Conservation (phyloP, 2,329 filamentous ascomycete genomes). For the Diplodia sapinea region DNA sequence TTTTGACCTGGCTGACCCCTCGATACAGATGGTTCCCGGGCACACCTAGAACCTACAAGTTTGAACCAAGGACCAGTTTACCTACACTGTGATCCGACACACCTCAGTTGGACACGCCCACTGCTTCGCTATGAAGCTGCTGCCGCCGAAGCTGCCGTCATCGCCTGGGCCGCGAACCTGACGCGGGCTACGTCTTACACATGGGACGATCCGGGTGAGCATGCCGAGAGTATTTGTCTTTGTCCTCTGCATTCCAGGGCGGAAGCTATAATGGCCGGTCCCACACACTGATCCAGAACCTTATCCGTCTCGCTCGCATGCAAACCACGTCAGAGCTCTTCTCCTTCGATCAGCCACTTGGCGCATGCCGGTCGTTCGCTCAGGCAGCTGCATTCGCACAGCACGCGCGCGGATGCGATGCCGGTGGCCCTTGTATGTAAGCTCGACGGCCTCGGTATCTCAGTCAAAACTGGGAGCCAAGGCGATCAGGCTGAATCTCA, state of each 20-base stretch:
- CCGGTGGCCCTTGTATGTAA: not conserved
- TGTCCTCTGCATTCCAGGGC: conserved; percentile 17
- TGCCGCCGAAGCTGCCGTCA: not conserved
- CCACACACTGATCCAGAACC: conserved; percentile 21
- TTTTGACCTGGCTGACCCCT: not conserved
- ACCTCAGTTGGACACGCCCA: too few relatives aligned
- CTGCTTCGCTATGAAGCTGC: not conserved
- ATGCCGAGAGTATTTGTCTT: conserved; percentile 18
- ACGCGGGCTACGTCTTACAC: conserved; percentile 5
- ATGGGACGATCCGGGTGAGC: not conserved
- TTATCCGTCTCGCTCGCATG: not conserved
- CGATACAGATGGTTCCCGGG: not conserved
- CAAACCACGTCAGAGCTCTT: conserved; percentile 12
- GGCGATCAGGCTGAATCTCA: conserved; percentile 68
- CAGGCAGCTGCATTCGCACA: conserved; percentile 15
- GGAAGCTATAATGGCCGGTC: conserved; percentile 22
- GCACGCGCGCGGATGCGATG: not conserved
- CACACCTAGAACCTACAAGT: not conserved
- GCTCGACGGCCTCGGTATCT: conserved; percentile 35
- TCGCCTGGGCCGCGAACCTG: not conserved
- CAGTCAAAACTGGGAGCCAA: conserved; percentile 63
- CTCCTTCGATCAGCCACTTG: conserved; percentile 8
- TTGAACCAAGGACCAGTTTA: not conserved
- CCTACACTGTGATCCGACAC: not conserved
- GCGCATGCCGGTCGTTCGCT: not conserved